Evolutionary conservation across 2,329 filamentous ascomycete species (phyloP).

Genomic region (Akanthomyces uredinophilus): DNA sequence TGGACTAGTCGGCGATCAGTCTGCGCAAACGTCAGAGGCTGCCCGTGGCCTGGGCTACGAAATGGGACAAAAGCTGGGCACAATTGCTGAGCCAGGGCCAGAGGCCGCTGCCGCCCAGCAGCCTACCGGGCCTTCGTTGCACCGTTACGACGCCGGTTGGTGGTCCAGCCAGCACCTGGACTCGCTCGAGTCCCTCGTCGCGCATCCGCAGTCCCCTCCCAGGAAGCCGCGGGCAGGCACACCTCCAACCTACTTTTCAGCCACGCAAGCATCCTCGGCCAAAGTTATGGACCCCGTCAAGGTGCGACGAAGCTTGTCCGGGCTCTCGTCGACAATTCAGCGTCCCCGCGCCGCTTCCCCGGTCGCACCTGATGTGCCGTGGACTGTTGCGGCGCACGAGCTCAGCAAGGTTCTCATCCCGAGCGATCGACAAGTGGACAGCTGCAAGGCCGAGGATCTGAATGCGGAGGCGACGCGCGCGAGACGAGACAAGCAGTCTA

Average conservation of each 20-base stretch:
- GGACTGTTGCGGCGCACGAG: constrained; percentile 79
- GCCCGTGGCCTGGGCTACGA: constrained; percentile 47
- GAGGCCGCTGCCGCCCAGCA: constrained; percentile 14
- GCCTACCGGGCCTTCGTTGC: constrained; percentile 24
- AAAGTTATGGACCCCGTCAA: constrained; percentile 68
- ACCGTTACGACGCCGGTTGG: constrained; percentile 63
- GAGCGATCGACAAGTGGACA: constrained; percentile 65
- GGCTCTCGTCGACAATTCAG: constrained; percentile 35
- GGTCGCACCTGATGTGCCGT: constrained; percentile 76
- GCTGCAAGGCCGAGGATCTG: constrained; percentile 73
- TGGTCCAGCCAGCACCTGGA: constrained; percentile 64
- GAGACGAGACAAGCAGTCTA: constrained; percentile 60
- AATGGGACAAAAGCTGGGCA: constrained; percentile 50
- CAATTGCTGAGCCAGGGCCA: constrained; percentile 29
- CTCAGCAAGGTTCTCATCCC: constrained; percentile 80
- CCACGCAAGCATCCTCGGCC: constrained; percentile 81
- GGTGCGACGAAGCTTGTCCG: constrained; percentile 59
- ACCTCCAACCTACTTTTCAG: constrained; percentile 73
- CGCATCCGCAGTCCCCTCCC: constrained; percentile 43
- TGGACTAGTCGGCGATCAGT: constrained; percentile 62
- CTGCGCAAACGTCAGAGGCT: constrained; percentile 27
- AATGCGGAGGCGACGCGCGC: constrained; percentile 60
- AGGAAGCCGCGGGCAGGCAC: constrained; percentile 52
- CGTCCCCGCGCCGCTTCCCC: constrained; percentile 51
- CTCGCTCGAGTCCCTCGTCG: constrained; percentile 58